Evolutionary conservation across 139 green algal genomes (phyloP).

Genomic region (Parachlorella kessleri): DNA sequence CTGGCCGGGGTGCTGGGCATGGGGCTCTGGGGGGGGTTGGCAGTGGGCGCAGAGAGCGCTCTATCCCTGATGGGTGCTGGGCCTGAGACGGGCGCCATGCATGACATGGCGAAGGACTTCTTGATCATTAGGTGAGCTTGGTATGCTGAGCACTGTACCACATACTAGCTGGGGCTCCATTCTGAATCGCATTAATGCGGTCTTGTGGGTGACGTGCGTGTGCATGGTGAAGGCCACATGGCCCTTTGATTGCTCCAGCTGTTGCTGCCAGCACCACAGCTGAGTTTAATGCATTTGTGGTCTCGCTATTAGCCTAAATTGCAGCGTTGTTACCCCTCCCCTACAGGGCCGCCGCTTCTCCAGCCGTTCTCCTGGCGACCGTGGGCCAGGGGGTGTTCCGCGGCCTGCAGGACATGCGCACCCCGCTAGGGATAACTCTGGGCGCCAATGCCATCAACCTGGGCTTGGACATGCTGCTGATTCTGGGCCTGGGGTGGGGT

Average conservation of each 20-base stretch:
- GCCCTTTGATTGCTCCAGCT: too few species aligned
- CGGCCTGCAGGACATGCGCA: constrained; percentile 73
- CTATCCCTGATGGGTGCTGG: constrained; percentile 66
- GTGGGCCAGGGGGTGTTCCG: constrained; percentile 73
- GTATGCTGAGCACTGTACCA: too few species aligned
- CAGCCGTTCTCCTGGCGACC: constrained; percentile 65
- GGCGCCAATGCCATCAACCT: constrained; percentile 73
- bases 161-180: too few species aligned
- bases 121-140: constrained; percentile 40
- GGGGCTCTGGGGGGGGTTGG: constrained; percentile 32
- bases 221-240: too few species aligned
- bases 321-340: too few species aligned
- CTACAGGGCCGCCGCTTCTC: constrained; percentile 53
- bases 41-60: constrained; percentile 18
- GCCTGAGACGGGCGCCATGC: constrained; percentile 27
- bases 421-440: constrained; percentile 68
- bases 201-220: too few species aligned
- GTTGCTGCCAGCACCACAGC: too few species aligned
- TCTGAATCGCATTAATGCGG: too few species aligned
- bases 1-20: constrained; percentile 51
- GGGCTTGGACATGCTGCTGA: constrained; percentile 48
- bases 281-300: too few species aligned
- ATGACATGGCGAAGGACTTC: constrained; percentile 51
- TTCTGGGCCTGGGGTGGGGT: constrained; percentile 44
- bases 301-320: too few species aligned